Evolutionary conservation across 768 basidiomycete genomes (phyloP).

Genomic region (Xerocomus potaroensis): DNA sequence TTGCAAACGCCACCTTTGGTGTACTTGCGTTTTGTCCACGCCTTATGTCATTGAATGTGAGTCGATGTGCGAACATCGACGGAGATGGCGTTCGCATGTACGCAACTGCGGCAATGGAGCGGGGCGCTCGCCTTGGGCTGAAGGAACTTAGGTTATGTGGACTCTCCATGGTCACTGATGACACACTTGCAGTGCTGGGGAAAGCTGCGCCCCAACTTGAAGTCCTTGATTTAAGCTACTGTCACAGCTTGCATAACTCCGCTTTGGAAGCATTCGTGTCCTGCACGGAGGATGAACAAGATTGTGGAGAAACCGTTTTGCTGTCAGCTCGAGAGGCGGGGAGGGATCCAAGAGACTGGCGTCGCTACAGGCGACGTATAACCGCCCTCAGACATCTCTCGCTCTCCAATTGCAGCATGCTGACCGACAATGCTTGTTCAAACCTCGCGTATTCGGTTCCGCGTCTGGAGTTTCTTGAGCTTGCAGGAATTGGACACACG

Average conservation of each 20-base stretch:
- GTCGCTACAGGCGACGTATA: conserved; percentile 52
- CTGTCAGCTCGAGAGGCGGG: conserved; percentile 64
- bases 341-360: conserved; percentile 48
- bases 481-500: conserved; percentile 69
- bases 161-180: conserved; percentile 55
- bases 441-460: conserved; percentile 71
- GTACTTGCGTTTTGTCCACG: conserved; percentile 56
- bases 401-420: conserved; percentile 62
- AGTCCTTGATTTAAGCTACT: conserved; percentile 76
- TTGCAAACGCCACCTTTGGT: conserved; percentile 72
- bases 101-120: conserved; percentile 40
- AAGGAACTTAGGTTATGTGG: conserved; percentile 67
- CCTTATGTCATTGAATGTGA: conserved; percentile 62
- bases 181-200: conserved; percentile 61
- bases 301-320: conserved; percentile 39
- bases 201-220: conserved; percentile 68
- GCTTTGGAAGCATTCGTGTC: conserved; percentile 69
- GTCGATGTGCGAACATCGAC: conserved; percentile 65
- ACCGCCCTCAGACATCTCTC: conserved; percentile 71
- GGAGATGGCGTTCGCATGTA: conserved; percentile 55
- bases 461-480: conserved; percentile 68
- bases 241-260: conserved; percentile 67
- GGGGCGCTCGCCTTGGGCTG: conserved; percentile 48
- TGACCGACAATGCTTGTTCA: conserved; percentile 73
- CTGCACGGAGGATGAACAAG: conserved; percentile 33